phyloP scores from a whole-genome alignment of 305 asterid species.

The Fraxinus angustifolia region DNA sequence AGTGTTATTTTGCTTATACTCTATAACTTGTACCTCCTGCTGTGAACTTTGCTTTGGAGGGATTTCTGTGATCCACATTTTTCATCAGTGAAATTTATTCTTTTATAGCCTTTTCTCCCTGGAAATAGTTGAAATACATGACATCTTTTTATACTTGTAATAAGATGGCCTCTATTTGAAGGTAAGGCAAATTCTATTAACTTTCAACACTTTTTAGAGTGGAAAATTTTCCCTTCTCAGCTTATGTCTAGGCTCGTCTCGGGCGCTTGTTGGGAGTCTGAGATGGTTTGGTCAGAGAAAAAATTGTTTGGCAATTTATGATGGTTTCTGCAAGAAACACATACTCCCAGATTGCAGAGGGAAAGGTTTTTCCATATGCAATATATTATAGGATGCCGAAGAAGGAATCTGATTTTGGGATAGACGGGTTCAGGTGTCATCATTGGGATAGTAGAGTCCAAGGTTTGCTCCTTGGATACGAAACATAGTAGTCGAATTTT shows the following conservation, averaged over 20 bases:
- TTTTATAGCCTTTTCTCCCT: neutral
- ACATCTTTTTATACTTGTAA: conserved; percentile 1
- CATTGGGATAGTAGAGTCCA: no score
- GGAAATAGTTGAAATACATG: neutral
- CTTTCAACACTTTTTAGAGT: neutral
- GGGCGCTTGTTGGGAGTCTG: neutral
- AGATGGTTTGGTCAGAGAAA: neutral
- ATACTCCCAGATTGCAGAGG: neutral
- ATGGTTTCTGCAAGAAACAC: neutral
- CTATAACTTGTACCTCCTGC: neutral
- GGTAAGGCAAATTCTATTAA: neutral
- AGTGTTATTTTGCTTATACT: conserved; percentile 11
- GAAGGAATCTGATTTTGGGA: neutral
- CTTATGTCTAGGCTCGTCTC: neutral
- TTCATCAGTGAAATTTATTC: conserved; percentile 11
- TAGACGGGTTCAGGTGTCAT: no score
- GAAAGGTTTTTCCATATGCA: neutral
- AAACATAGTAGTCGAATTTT: no score
- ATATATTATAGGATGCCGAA: neutral
- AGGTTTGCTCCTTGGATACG: no score
- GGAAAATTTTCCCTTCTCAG: neutral
- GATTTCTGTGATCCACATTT: neutral
- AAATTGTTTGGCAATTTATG: neutral
- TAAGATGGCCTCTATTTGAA: neutral
- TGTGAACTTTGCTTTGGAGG: conserved; percentile 21